These are phyloP conservation scores for Hemerocallis citrina DNA, from an alignment of 106 monocot species.

Conservation along the genomic window DNA sequence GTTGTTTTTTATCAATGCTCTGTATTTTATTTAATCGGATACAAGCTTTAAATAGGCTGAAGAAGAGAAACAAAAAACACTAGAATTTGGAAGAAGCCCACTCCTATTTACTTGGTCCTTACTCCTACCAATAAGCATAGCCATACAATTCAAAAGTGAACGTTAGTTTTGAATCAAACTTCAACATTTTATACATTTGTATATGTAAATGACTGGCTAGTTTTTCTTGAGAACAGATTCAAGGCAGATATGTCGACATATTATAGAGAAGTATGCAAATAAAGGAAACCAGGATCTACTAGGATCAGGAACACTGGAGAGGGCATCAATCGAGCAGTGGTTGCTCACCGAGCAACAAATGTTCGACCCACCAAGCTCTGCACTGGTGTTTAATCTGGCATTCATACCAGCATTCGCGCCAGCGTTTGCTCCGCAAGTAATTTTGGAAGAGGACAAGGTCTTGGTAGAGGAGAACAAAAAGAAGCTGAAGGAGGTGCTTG, in stretches of 20 bases:
- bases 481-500: slow-evolving; percentile 40
- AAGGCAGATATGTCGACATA: slow-evolving; percentile 30
- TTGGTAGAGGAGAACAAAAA: slow-evolving; percentile 15
- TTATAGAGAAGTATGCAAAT: slow-evolving; percentile 28
- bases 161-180: too few relatives aligned
- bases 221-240: slow-evolving; percentile 21
- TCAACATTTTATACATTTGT: not conserved
- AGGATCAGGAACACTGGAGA: slow-evolving; percentile 24
- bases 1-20: too few relatives aligned
- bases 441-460: not conserved
- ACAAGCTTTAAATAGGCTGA: too few relatives aligned
- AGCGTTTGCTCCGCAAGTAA: slow-evolving; percentile 27
- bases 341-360: slow-evolving; percentile 28
- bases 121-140: too few relatives aligned
- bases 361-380: slow-evolving; percentile 45
- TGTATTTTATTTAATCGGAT: too few relatives aligned
- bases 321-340: slow-evolving; percentile 38
- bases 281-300: slow-evolving; percentile 43
- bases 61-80: too few relatives aligned
- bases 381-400: slow-evolving; percentile 49
- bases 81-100: too few relatives aligned
- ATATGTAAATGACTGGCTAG: not conserved
- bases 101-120: too few relatives aligned
- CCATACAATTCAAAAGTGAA: too few relatives aligned
- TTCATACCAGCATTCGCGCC: too few relatives aligned